These are phyloP conservation scores for Suhomyces kunorum DNA, from an alignment of 1,139 yeast species.

Conservation along the genomic window DNA sequence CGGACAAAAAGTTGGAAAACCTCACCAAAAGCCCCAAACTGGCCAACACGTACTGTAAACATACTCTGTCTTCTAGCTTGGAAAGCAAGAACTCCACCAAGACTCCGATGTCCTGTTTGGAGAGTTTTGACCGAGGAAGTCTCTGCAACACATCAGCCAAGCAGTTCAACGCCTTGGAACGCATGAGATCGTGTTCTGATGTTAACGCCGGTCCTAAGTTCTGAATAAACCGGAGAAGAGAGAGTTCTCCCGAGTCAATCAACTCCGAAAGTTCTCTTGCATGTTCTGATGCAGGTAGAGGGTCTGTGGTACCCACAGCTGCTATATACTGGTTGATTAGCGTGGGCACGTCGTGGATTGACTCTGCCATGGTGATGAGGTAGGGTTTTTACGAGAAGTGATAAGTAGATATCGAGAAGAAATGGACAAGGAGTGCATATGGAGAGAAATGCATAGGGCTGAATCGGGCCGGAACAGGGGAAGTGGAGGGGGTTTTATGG, in stretches of 20 bases:
- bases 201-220: constrained; percentile 61
- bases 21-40: constrained; percentile 56
- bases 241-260: constrained; percentile 33
- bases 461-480: not conserved
- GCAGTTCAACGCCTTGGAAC: constrained; percentile 59
- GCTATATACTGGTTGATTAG: constrained; percentile 45
- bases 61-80: constrained; percentile 64
- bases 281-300: constrained; percentile 30
- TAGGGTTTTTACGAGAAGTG: not conserved
- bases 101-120: constrained; percentile 67
- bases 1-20: constrained; percentile 46
- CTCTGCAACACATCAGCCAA: constrained; percentile 51
- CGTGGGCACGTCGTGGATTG: constrained; percentile 21
- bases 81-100: constrained; percentile 63
- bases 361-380: constrained; percentile 4
- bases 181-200: constrained; percentile 58
- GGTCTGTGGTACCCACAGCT: constrained; percentile 35
- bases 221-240: constrained; percentile 55
- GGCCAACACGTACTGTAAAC: constrained; percentile 52
- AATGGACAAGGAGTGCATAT: not conserved
- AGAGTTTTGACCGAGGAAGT: constrained; percentile 39
- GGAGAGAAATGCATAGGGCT: not conserved
- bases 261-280: constrained; percentile 32
- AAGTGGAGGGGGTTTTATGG: no score
- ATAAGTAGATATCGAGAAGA: not conserved